These are phyloP conservation scores for Pezizomycotina sp. DNA, from an alignment of 2,329 filamentous ascomycete species.

Conservation along the genomic window DNA sequence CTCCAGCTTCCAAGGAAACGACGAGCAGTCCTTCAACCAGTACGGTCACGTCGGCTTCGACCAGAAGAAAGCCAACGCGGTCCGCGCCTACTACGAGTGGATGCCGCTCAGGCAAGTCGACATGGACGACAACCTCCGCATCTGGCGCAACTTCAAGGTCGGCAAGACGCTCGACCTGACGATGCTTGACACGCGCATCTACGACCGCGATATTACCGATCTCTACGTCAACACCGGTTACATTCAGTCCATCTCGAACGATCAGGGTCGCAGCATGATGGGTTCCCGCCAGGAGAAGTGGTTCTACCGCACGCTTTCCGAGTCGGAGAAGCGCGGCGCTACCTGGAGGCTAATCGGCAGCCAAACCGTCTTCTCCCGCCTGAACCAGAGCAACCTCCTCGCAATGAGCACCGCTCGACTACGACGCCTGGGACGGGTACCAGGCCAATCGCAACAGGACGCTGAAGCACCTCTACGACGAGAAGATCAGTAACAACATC, in stretches of 20 bases:
- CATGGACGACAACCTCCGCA: slow-evolving; percentile 40
- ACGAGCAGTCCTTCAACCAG: slow-evolving; percentile 46
- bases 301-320: slow-evolving; percentile 46
- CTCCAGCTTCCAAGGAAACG: slow-evolving; percentile 45
- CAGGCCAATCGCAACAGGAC: slow-evolving; percentile 55
- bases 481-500: slow-evolving; percentile 56
- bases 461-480: slow-evolving; percentile 46
- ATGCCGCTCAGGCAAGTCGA: slow-evolving; percentile 37
- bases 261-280: slow-evolving; percentile 54
- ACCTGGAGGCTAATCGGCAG: slow-evolving; percentile 56
- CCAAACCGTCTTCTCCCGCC: slow-evolving; percentile 49
- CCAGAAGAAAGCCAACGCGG: slow-evolving; percentile 56
- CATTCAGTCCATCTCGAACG: slow-evolving; percentile 45
- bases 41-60: slow-evolving; percentile 46
- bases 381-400: slow-evolving; percentile 29
- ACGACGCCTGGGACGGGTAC: slow-evolving; percentile 51
- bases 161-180: slow-evolving; percentile 49
- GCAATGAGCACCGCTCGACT: slow-evolving; percentile 32
- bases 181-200: slow-evolving; percentile 52
- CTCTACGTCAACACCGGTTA: slow-evolving; percentile 46
- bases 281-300: slow-evolving; percentile 56
- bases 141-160: slow-evolving; percentile 51
- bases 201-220: slow-evolving; percentile 48
- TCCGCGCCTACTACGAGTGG: slow-evolving; percentile 54
- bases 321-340: slow-evolving; percentile 45